A percentile compares a stretch with the other conserved stretches of the same genome.
These are phyloP conservation scores for Tolypocladium paradoxum DNA, from an alignment of 2,329 filamentous ascomycete genomes.

Conservation along the genomic window DNA sequence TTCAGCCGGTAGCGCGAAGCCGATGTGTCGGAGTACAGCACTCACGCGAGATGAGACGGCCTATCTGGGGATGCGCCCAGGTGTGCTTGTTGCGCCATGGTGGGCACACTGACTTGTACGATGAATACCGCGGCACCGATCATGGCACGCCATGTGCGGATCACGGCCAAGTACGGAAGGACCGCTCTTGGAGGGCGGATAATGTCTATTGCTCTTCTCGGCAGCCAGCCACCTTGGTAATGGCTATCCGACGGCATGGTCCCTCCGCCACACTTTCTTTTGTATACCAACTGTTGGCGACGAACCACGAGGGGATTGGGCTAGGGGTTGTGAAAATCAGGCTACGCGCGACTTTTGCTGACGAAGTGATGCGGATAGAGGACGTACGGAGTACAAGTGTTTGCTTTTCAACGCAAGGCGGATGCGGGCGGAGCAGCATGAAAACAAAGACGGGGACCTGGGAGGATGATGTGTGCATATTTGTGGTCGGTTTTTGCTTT, in stretches of 20 bases:
- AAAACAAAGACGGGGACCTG: background rate
- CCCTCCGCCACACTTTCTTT: constrained; percentile 3
- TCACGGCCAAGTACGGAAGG: background rate
- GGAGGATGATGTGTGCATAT: background rate
- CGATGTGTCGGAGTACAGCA: background rate
- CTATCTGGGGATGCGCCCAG: background rate
- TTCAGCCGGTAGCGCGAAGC: constrained; percentile 28
- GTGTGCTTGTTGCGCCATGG: background rate
- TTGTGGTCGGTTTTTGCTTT: background rate
- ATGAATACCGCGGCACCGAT: background rate
- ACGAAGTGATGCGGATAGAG: constrained; percentile 7
- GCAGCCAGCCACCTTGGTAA: background rate
- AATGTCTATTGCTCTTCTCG: background rate
- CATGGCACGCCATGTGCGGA: background rate
- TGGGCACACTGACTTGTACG: background rate
- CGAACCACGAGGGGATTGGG: constrained; percentile 1
- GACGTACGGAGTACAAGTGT: constrained; percentile 7
- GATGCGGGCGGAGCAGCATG: background rate
- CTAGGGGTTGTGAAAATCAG: background rate
- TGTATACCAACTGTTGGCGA: constrained; percentile 2
- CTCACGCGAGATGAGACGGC: background rate
- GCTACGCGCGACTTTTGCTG: background rate
- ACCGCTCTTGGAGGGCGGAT: background rate
- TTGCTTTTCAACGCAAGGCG: background rate
- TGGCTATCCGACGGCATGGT: constrained; percentile 5